A percentile compares a stretch with the other conserved stretches of the same genome.
Conservation (phyloP, 176 grass and related monocot genomes). For the Chloris gayana region DNA sequence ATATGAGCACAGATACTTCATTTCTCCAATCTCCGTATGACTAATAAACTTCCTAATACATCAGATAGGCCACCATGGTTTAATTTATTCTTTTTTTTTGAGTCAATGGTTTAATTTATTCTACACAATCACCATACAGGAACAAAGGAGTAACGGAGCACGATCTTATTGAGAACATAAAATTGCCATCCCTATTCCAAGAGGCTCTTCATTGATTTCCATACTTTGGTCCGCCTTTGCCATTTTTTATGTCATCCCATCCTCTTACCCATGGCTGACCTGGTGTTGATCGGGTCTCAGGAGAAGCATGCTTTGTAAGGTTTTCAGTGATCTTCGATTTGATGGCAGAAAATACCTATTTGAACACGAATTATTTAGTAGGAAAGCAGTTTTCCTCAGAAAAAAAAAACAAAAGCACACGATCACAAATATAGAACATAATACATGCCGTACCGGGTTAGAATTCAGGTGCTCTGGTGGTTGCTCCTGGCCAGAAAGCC, state of each 20-base stretch:
- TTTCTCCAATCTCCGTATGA: slow-evolving; percentile 5
- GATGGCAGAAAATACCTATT: slow-evolving; percentile 76
- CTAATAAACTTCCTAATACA: not conserved
- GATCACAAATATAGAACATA: not conserved
- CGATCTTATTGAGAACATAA: slow-evolving; percentile 7
- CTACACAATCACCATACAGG: slow-evolving; percentile 24
- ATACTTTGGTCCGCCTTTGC: slow-evolving; percentile 64
- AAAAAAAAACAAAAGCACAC: not conserved
- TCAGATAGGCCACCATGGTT: slow-evolving; percentile 10
- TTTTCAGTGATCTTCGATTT: slow-evolving; percentile 73
- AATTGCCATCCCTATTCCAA: not conserved
- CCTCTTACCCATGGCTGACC: slow-evolving; percentile 92
- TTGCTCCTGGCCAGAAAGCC: slow-evolving; percentile 89
- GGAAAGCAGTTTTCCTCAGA: not conserved
- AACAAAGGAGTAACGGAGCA: not conserved
- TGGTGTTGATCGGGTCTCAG: slow-evolving; percentile 70
- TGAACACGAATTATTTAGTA: not conserved
- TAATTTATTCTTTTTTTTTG: slow-evolving; percentile 48
- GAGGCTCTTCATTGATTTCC: slow-evolving; percentile 79
- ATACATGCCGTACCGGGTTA: slow-evolving; percentile 65
- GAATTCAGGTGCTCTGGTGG: slow-evolving; percentile 60
- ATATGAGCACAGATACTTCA: not conserved
- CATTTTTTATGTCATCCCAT: slow-evolving; percentile 87
- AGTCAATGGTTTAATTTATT: slow-evolving; percentile 29
- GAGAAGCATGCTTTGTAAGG: slow-evolving; percentile 69